These are phyloP conservation scores for Mycotypha africana DNA, from an alignment of 371 early-diverging fungal genomes.

Conservation along the genomic window DNA sequence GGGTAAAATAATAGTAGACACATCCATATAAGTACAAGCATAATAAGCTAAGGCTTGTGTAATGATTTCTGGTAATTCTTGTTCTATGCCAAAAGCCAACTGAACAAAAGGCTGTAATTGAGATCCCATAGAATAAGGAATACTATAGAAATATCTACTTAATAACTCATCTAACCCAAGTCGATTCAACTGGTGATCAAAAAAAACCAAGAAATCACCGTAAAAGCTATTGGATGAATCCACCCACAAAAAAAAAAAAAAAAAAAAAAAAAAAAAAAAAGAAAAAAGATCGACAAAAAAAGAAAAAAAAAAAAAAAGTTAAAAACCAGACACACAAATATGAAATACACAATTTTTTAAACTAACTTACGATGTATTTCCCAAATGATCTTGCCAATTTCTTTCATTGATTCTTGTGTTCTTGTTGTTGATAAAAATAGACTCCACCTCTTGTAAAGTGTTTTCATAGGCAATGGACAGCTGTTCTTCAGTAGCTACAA, in stretches of 20 bases:
- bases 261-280: no score
- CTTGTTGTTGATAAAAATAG: conserved; percentile 5
- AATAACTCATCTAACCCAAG: conserved; percentile 21
- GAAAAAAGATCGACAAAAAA: no score
- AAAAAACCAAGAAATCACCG: conserved; percentile 25
- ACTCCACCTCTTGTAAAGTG: conserved; percentile 1
- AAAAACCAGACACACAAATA: no score
- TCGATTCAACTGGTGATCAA: conserved; percentile 17
- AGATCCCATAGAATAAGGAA: conserved; percentile 24
- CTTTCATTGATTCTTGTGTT: conserved; percentile 7
- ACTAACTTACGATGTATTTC: conserved; percentile 20
- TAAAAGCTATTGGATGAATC: conserved; percentile 25
- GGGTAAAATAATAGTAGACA: conserved; percentile 3
- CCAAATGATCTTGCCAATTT: conserved; percentile 32
- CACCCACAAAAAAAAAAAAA: no score
- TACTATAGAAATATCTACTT: conserved; percentile 18
- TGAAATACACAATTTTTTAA: no score
- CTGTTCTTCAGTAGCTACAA: conserved; percentile 14
- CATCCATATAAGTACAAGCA: conserved; percentile 21
- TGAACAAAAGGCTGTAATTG: conserved; percentile 39
- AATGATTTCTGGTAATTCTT: conserved; percentile 21
- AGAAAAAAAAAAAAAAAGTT: no score
- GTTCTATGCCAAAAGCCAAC: conserved; percentile 35
- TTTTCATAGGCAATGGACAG: conserved; percentile 11
- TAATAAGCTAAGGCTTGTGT: conserved; percentile 35